A percentile compares a stretch with the other conserved stretches of the same genome.
Conservation (phyloP, 2,329 filamentous ascomycete species). For the Botrytis elliptica region DNA sequence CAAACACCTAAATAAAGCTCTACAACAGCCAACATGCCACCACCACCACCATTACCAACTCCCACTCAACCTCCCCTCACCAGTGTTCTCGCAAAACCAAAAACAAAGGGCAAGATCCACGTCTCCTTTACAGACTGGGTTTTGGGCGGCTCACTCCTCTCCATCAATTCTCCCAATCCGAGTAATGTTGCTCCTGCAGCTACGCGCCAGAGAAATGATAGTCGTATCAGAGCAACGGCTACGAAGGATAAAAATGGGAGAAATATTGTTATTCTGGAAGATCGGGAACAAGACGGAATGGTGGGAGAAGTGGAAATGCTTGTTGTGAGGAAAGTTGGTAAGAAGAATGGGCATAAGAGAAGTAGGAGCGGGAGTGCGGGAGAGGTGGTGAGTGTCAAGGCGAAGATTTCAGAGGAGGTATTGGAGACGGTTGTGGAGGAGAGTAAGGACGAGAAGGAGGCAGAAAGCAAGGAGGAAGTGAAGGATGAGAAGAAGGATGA, state of each 20-base stretch:
- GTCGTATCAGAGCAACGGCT: slow-evolving; percentile 11
- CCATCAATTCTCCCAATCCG: slow-evolving; percentile 3
- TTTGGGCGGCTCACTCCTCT: slow-evolving; percentile 34
- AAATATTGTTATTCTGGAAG: not conserved
- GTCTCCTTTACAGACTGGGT: slow-evolving; percentile 38
- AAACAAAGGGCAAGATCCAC: slow-evolving; percentile 28
- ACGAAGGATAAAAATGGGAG: slow-evolving; percentile 14
- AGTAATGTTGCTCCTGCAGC: not conserved
- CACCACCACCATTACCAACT: not conserved
- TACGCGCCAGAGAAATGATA: slow-evolving; percentile 1
- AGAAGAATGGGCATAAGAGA: not conserved
- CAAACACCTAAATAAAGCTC: not conserved
- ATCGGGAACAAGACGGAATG: slow-evolving; percentile 9
- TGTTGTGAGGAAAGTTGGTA: slow-evolving; percentile 8
- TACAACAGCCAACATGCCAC: not conserved
- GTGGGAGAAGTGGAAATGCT: slow-evolving; percentile 14
- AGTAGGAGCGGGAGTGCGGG: not conserved
- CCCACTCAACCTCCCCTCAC: slow-evolving; percentile 12
- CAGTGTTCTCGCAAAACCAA: not conserved
- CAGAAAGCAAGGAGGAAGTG: not conserved
- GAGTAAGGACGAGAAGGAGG: slow-evolving; percentile 1
- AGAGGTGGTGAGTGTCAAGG: not conserved
- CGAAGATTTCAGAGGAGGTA: not conserved
- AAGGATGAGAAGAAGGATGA: slow-evolving; percentile 1
- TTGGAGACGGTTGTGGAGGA: slow-evolving; percentile 15